Conservation (phyloP, 139 green algal species). For the Raphidocelis subcapitata region DNA sequence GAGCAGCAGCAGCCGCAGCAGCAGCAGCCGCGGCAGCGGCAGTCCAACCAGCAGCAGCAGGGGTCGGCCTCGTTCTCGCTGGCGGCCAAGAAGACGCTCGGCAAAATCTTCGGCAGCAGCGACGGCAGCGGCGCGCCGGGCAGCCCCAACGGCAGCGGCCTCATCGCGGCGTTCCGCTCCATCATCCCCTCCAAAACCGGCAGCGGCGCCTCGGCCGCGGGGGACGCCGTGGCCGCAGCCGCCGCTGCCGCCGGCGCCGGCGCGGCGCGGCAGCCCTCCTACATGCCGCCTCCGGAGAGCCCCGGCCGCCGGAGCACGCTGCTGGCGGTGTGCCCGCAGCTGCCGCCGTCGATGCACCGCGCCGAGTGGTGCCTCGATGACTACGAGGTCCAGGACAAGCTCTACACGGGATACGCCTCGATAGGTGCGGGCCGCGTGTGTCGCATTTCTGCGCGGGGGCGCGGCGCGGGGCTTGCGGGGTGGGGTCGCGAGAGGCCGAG, state of each 20-base stretch:
- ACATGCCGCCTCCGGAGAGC: conserved; percentile 7
- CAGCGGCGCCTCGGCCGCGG: conserved; percentile 6
- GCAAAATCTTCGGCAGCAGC: conserved; percentile 25
- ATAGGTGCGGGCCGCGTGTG: conserved; percentile 20
- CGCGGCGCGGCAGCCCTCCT: conserved; percentile 1
- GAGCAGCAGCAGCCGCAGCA: conserved; percentile 1
- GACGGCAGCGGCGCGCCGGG: not conserved
- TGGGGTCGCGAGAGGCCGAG: too few relatives aligned
- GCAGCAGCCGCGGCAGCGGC: not conserved
- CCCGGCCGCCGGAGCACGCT: conserved; percentile 27
- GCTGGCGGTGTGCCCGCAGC: conserved; percentile 38
- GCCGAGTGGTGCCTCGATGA: conserved; percentile 48
- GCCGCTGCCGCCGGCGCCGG: conserved; percentile 12
- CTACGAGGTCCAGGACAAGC: conserved; percentile 52
- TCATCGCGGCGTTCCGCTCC: conserved; percentile 26
- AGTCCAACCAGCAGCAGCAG: not conserved
- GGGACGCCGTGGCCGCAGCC: conserved; percentile 7
- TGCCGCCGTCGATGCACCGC: conserved; percentile 52
- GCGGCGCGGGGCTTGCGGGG: too few relatives aligned
- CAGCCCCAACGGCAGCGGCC: conserved; percentile 6
- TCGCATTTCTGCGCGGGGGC: too few relatives aligned
- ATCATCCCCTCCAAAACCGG: conserved; percentile 16
- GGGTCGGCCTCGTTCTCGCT: not conserved
- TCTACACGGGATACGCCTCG: conserved; percentile 52
- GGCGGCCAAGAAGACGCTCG: conserved; percentile 23